A percentile compares a stretch with the other conserved stretches of the same genome.
These are phyloP conservation scores for Cladosporium sp. DNA, from an alignment of 2,329 filamentous ascomycete species.

Conservation along the genomic window DNA sequence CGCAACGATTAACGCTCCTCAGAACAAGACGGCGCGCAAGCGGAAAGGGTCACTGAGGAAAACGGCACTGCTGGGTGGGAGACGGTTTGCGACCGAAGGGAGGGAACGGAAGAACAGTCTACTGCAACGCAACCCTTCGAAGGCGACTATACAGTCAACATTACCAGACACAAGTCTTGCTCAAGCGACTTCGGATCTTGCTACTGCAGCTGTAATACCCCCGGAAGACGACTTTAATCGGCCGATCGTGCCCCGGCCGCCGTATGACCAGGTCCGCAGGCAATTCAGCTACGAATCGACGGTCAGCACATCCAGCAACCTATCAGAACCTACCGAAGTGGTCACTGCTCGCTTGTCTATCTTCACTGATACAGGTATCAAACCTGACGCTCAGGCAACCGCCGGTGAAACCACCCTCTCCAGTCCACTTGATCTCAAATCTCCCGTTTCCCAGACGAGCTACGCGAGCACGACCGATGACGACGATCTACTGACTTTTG, in stretches of 20 bases:
- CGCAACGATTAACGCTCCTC: not conserved
- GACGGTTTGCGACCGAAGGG: constrained; percentile 52
- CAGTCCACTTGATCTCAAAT: constrained; percentile 28
- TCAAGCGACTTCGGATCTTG: constrained; percentile 6
- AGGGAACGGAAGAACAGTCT: constrained; percentile 40
- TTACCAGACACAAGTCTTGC: constrained; percentile 1
- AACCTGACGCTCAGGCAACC: constrained; percentile 4
- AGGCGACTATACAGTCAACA: constrained; percentile 3
- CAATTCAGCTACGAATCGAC: constrained; percentile 37
- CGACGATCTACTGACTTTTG: constrained; percentile 66
- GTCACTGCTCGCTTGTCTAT: constrained; percentile 24
- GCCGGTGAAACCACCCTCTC: constrained; percentile 10
- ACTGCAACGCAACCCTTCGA: constrained; percentile 33
- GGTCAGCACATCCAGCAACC: not conserved
- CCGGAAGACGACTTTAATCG: constrained; percentile 22
- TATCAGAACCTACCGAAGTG: constrained; percentile 22
- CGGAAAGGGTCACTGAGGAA: constrained; percentile 83
- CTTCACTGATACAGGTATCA: constrained; percentile 18
- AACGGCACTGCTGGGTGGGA: constrained; percentile 73
- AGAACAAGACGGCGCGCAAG: constrained; percentile 51
- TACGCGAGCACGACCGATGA: constrained; percentile 77
- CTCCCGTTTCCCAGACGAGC: constrained; percentile 45
- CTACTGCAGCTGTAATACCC: constrained; percentile 8
- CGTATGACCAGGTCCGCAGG: constrained; percentile 5
- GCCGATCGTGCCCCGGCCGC: not conserved